phyloP scores from a whole-genome alignment of 2,329 filamentous ascomycete genomes.

The Ophiocordyceps sinensis region DNA sequence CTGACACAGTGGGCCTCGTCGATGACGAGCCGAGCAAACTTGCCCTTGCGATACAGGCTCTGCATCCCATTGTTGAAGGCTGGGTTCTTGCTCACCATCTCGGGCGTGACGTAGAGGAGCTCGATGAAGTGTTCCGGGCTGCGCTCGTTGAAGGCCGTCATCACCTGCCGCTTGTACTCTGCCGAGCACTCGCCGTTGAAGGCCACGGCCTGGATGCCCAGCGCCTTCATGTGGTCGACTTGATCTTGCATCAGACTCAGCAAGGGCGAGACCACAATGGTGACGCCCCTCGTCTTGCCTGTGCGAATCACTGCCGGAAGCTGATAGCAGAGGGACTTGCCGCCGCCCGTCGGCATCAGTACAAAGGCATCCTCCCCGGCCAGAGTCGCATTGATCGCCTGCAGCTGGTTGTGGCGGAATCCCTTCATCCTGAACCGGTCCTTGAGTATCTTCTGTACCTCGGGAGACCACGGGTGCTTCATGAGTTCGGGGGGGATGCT shows the following conservation, averaged over 20 bases:
- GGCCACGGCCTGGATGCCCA: slow-evolving; percentile 65
- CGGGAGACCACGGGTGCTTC: slow-evolving; percentile 67
- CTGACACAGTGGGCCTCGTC: slow-evolving; percentile 99
- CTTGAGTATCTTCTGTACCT: slow-evolving; percentile 68
- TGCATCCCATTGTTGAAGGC: slow-evolving; percentile 52
- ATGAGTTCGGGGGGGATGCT: slow-evolving; percentile 39
- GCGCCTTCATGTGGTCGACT: slow-evolving; percentile 61
- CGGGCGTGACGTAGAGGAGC: slow-evolving; percentile 87
- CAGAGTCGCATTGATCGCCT: slow-evolving; percentile 90
- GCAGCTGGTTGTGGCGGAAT: slow-evolving; percentile 82
- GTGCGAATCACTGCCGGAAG: slow-evolving; percentile 71
- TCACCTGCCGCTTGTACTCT: slow-evolving; percentile 50
- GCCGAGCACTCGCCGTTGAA: slow-evolving; percentile 64
- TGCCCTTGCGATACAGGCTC: slow-evolving; percentile 51
- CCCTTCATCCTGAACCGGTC: slow-evolving; percentile 72
- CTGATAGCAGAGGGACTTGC: slow-evolving; percentile 95
- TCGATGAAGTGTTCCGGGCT: slow-evolving; percentile 67
- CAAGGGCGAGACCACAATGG: slow-evolving; percentile 86
- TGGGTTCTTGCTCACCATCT: slow-evolving; percentile 81
- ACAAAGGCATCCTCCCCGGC: slow-evolving; percentile 83
- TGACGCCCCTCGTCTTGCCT: slow-evolving; percentile 74
- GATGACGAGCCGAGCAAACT: slow-evolving; percentile 82
- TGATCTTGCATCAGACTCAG: slow-evolving; percentile 97
- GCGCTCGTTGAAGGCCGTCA: slow-evolving; percentile 44
- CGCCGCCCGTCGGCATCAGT: slow-evolving; percentile 93